Base-by-base conservation (phyloP, 2,329 filamentous ascomycete genomes). In the Thelonectria rubi region DNA sequence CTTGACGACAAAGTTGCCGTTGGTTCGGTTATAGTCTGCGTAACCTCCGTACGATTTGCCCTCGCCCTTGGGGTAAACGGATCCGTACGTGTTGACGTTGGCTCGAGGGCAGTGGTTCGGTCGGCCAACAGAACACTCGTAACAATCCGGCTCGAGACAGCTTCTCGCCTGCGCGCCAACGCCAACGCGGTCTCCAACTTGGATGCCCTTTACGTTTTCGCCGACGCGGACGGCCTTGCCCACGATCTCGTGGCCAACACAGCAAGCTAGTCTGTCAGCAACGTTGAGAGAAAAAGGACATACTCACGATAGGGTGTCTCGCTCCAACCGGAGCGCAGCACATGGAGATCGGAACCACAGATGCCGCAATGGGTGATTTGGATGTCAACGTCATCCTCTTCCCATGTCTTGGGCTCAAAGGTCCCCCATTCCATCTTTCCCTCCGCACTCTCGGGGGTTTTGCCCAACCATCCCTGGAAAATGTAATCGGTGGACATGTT, bases 121-220 rank as follows among this genome's bases (percentile, higher is more conserved):
- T 10, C 42, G 52, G 65, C 87, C 85, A 66, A 84, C 84, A 63
- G 84, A 85, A 79, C 89, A 91, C 32, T 68, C 68, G 2, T 59
- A 47, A 39, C 71, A 73, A 20, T 59, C 57, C 37, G 68, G 12
- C n/a, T 62, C n/a, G 69, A 88, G 82, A 63, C 84, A 82, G 79
- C 88, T 91, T 45, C 89, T 81, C 17, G 84, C 84, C 71, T 91
- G 88, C 3, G 89, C 88, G 39, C 88, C 88, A 14, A 91, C 87
- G 51, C 88, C 89, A 40, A 91, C 88, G 8, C 86, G 83, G 70
- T 89, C 80, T 60, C 88, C 88, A 21, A 82, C 79, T 73, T 87
- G 84, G 73, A 91, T 81, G 12, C 78, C 71, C 15, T 72, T 77
- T 2, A 80, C 79, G 37, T 81, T 69, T 15, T 75, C 75, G 15